Base-by-base conservation (phyloP, 345 rosid genomes). In the Sisymbrium altissimum region DNA sequence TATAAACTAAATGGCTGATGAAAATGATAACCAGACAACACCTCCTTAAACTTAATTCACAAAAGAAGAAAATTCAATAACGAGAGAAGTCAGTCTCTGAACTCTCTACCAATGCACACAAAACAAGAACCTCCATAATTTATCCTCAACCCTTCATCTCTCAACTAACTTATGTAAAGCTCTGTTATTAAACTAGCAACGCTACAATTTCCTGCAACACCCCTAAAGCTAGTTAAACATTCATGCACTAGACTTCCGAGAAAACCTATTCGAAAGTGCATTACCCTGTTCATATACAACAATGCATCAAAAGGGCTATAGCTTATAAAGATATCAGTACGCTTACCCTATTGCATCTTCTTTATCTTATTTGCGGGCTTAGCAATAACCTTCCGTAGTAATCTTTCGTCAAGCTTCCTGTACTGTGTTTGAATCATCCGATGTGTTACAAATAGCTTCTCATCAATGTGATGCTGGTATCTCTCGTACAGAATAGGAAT, bases 311-410 rank as follows among this genome's bases (percentile, higher is more conserved):
- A 66, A 56, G 17, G 25, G 25, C 25, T 23, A 19, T 59, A 27
- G 48, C 29, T 32, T 3, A 66, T 33, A 56, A 25, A 55, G 7
- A 35, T 48, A 5, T 48, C 9, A 58, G 45, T 6, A 30, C 35
- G 71, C 86, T 75, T 83, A 74, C 29, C 90, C 94, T 92, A 90
- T 69, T 82, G 83, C 74, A 72, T 82, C 84, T 90, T 96, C 85
- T 90, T 90, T 39, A 66, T 86, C 83, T 88, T 92, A 61, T 62
- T 74, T 4, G 82, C 63, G 27, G 85, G 83, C 35, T 81, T 30
- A 14, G 86, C 77, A 25, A 49, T 64, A 46, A 87, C 71, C 82
- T 82, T 90, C 86, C 78, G 85, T 36, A 84, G 70, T 35, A 84
- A 25, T 53, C 44, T 82, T 78, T 85, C 86, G 39, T 89, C 86